Evolutionary conservation across 2,329 filamentous ascomycete species (phyloP).

Genomic region (Lachnellula cervina): DNA sequence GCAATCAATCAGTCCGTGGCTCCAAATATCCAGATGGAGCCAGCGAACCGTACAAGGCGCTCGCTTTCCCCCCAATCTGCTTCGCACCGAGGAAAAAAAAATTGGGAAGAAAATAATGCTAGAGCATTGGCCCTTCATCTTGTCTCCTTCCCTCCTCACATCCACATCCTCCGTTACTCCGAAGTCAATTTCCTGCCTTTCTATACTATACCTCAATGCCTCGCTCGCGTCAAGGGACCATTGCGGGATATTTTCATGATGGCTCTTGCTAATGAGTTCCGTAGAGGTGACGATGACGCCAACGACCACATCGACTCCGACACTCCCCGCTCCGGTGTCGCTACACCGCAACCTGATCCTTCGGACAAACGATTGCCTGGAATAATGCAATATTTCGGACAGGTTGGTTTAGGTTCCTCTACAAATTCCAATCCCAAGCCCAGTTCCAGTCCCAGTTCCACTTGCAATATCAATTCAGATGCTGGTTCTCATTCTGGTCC

Average conservation of each 20-base stretch:
- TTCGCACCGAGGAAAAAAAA: slow-evolving; percentile 7
- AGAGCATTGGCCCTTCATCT: slow-evolving; percentile 10
- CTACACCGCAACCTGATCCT: slow-evolving; percentile 88
- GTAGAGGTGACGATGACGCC: slow-evolving; percentile 58
- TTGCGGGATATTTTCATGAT: slow-evolving; percentile 10
- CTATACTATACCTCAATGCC: neutral
- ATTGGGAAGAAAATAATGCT: slow-evolving; percentile 10
- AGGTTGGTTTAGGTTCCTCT: slow-evolving; percentile 92
- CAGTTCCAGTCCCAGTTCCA: neutral
- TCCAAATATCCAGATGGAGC: too few relatives aligned
- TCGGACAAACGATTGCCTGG: slow-evolving; percentile 92
- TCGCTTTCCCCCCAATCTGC: neutral
- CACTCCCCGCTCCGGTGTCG: slow-evolving; percentile 83
- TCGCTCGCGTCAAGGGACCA: neutral
- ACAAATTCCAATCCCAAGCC: slow-evolving; percentile 15
- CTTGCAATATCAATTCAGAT: slow-evolving; percentile 13
- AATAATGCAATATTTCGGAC: slow-evolving; percentile 94
- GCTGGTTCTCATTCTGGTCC: slow-evolving; percentile 13
- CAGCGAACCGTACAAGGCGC: slow-evolving; percentile 6
- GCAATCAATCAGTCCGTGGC: slow-evolving; percentile 21
- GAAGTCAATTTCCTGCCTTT: slow-evolving; percentile 1
- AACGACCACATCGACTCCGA: slow-evolving; percentile 76
- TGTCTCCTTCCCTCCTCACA: slow-evolving; percentile 4
- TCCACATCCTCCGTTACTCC: slow-evolving; percentile 1
- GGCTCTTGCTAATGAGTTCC: slow-evolving; percentile 25